Evolutionary conservation across 2,329 filamentous ascomycete species (phyloP).

Genomic region (Fusarium sp.): DNA sequence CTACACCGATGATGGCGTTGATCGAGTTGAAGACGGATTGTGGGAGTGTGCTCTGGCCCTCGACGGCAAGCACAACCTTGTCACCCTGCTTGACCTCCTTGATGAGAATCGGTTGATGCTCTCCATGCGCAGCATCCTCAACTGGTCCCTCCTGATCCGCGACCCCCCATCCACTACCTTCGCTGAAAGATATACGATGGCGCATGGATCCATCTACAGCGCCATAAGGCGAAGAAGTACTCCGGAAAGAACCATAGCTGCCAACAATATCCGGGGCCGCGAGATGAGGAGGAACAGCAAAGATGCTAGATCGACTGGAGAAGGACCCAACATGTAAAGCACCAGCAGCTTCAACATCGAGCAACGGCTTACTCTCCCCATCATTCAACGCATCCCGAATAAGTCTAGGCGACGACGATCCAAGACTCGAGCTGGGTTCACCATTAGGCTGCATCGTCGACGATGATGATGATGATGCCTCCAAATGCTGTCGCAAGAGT

Average conservation of each 20-base stretch:
- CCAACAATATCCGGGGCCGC: conserved; percentile 76
- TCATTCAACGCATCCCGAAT: conserved; percentile 49
- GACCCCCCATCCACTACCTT: conserved; percentile 46
- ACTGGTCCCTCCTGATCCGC: conserved; percentile 49
- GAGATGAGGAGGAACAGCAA: conserved; percentile 69
- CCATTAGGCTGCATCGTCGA: conserved; percentile 34
- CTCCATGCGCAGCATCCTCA: conserved; percentile 59
- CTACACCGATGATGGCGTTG: conserved; percentile 91
- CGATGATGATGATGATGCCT: conserved; percentile 50
- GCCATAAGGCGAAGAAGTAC: conserved; percentile 59
- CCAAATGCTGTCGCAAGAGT: conserved; percentile 64
- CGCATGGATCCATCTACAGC: conserved; percentile 56
- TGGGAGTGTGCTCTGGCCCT: conserved; percentile 93
- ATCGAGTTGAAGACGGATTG: conserved; percentile 98
- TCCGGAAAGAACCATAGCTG: conserved; percentile 70
- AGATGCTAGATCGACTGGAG: conserved; percentile 57
- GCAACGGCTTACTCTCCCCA: conserved; percentile 59
- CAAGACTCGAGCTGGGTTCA: conserved; percentile 37
- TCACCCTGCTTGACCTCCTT: conserved; percentile 91
- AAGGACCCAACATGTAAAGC: conserved; percentile 43
- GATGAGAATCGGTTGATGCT: conserved; percentile 81
- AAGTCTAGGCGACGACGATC: conserved; percentile 25
- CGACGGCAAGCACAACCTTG: conserved; percentile 82
- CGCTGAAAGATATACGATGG: conserved; percentile 59
- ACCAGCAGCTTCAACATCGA: conserved; percentile 56